Conservation (phyloP, 2,329 filamentous ascomycete species). For the Penicillium sp. region DNA sequence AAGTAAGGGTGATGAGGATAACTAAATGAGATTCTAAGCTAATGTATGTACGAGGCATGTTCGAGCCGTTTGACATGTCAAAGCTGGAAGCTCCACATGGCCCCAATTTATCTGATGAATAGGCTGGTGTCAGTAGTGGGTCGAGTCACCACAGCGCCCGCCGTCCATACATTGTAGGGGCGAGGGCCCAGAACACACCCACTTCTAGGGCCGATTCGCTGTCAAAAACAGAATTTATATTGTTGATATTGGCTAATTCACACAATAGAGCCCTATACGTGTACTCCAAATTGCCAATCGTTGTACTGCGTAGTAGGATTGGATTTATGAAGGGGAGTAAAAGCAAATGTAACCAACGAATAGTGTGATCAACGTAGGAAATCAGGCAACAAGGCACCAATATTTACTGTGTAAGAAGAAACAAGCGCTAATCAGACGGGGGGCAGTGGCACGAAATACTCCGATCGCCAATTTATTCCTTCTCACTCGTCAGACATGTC, state of each 20-base stretch:
- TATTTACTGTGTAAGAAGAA: background rate
- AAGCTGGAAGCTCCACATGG: background rate
- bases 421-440: background rate
- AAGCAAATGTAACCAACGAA: background rate
- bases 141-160: too few relatives aligned
- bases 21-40: background rate
- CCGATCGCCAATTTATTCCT: background rate
- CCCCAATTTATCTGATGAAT: background rate
- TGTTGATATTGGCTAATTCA: too few relatives aligned
- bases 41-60: background rate
- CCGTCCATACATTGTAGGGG: background rate
- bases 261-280: too few relatives aligned
- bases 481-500: background rate
- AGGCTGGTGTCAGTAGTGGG: too few relatives aligned
- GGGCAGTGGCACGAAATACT: background rate
- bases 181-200: background rate
- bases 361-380: background rate
- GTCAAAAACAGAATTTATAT: too few relatives aligned
- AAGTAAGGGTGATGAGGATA: conserved; percentile 3
- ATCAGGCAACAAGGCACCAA: conserved; percentile 3
- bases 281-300: too few relatives aligned
- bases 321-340: too few relatives aligned
- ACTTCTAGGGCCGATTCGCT: background rate
- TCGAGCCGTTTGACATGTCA: background rate
- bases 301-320: too few relatives aligned